Evolutionary conservation across 345 rosid species (phyloP), one percentile per base, ranked within the genome.

Genomic region (Streptanthus diversifolius): DNA sequence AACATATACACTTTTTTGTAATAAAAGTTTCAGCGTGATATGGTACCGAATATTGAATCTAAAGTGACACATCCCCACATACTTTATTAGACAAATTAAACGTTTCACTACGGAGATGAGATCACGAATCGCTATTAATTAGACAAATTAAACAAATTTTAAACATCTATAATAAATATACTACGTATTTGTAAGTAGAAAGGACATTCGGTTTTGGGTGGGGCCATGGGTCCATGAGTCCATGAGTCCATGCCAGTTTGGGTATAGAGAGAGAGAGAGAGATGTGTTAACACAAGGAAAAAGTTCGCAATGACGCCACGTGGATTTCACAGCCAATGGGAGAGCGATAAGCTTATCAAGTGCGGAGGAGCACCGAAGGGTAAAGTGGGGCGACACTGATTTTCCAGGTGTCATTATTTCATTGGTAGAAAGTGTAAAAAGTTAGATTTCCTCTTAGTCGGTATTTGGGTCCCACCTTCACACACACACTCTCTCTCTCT

Each of bases 331-430:
- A 18, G 68, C 80, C 80, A 77, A 77, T 77, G 66, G 49, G 63
- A 71, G 68, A 71, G 63, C 29, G 80, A 77, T 77, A 77, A 71
- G 76, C 80, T 77, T 77, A 71, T 77, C 76, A 71, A 71, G 62
- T 76, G 75, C 61, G 55, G 52, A 49, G 71, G 54, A 60, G 73
- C 73, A 75, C 79, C 73, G 11, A 74, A 17, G 24, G 63, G 53
- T 36, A 17, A 55, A 64, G 80, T 70, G 66, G 66, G 62, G 71
- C 25, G 49, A 57, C 19, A 66, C 36, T 55, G 72, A 63, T 71
- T 77, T 70, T 70, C 72, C 80, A 77, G 72, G 63, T 71, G 80
- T 63, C 76, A 0, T 0, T 32, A 0, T 2, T 0, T 49, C 1
- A 71, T 71, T 56, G 68, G 63, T 58, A 2, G 0, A 2, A 22